These are phyloP conservation scores for Cutaneotrichosporon dermatis DNA, from an alignment of 1,284 basidiomycete genomes.

Conservation along the genomic window DNA sequence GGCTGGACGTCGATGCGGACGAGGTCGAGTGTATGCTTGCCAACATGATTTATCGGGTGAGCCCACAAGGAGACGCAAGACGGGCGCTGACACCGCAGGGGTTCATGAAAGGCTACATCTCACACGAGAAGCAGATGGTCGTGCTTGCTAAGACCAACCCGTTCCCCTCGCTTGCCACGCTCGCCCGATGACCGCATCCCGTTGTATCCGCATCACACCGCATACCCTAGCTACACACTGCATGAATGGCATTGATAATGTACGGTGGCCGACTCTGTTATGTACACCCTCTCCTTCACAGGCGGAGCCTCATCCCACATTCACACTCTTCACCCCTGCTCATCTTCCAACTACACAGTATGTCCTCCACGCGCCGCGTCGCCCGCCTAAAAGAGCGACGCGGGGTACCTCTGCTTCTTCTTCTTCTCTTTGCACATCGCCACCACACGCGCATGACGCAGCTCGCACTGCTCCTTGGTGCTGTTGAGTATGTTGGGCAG, in stretches of 20 bases:
- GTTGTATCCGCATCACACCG: neutral
- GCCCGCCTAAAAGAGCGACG: neutral
- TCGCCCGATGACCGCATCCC: slow-evolving; percentile 24
- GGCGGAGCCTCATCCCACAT: no score
- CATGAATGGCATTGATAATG: neutral
- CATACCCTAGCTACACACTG: neutral
- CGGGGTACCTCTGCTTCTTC: neutral
- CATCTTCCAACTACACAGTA: neutral
- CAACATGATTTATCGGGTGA: slow-evolving; percentile 80
- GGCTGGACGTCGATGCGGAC: slow-evolving; percentile 55
- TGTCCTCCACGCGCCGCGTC: no score
- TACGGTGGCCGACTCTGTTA: no score
- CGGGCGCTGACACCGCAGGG: slow-evolving; percentile 51
- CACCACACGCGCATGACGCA: neutral
- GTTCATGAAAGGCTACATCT: slow-evolving; percentile 90
- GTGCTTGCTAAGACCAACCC: slow-evolving; percentile 77
- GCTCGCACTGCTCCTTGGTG: neutral
- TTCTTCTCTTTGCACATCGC: neutral
- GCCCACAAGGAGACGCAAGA: slow-evolving; percentile 13
- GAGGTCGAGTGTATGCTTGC: slow-evolving; percentile 93
- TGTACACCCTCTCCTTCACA: no score
- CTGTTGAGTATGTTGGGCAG: neutral
- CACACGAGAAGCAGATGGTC: slow-evolving; percentile 87
- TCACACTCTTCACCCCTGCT: neutral
- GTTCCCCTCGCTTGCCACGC: slow-evolving; percentile 59